Base-by-base conservation (phyloP, 2,329 filamentous ascomycete genomes). In the Cytospora mali region DNA sequence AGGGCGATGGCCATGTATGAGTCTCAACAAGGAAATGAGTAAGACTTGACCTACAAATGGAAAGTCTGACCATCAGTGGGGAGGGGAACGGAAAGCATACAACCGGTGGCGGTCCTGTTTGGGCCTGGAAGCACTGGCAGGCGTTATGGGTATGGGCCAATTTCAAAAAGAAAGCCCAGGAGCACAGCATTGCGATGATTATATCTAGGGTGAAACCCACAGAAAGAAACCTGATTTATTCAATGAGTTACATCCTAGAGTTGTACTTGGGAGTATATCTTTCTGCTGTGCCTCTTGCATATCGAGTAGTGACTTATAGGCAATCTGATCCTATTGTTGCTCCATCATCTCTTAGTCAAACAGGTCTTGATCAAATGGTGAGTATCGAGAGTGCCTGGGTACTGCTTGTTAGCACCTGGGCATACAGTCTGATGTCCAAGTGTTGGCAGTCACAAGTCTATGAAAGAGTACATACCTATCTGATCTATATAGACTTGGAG, bases 1-100 rank as follows among this genome's bases (percentile, higher is more conserved):
- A 77, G 75, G 52, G 81, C 81, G 2, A 74, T 83, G 58, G 71
- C 75, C 57, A 75, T 76, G 28, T 84, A 84, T 68, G 79, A 80
- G 67, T 35, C 50, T n/a, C 61, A 64, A 56, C 35, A 33, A n/a
- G 51, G 51, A n/a, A 28, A 55, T 5, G 52, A 63, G n/a, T 62
- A 29, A 27, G 23, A 23, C 2, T 9, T 28, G 16, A 33, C 5
- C 6, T n/a, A 13, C 18, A 13, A 16, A 25, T 29, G 31, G 1
- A 14, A 42, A 4, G 18, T 21, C 11, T 10, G 6, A 18, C 21
- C 10, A 23, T 23, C 3, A 21, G n/a, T n/a, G 31, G 7, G 23
- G n/a, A n/a, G 29, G 55, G 14, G 35, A 14, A 14, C 6, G 9
- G 9, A 14, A 18, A 3, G 25, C 42, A 46, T 49, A 11, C 18